Evolutionary conservation across 495 filamentous ascomycete genomes (phyloP).

Genomic region (Lophium mytilinum): DNA sequence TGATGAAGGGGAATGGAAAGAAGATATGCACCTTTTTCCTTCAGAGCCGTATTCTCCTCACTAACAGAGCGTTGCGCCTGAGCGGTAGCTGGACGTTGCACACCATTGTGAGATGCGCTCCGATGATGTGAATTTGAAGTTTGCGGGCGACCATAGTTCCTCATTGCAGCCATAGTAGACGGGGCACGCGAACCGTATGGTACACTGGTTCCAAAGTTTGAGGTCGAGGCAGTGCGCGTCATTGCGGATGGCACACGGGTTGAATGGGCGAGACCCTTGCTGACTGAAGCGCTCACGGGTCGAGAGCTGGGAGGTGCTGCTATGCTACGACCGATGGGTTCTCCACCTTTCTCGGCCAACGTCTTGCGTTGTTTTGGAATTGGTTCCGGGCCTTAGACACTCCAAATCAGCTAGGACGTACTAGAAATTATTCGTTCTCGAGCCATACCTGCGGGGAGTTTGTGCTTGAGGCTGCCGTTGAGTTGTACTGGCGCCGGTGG

Average conservation of each 20-base stretch:
- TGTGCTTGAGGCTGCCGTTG: slow-evolving; percentile 30
- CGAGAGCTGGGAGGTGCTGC: slow-evolving; percentile 13
- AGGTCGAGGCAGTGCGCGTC: slow-evolving; percentile 6
- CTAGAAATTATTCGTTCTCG: not conserved
- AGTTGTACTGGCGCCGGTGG: slow-evolving; percentile 28
- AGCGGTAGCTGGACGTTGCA: too few species aligned
- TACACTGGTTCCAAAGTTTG: slow-evolving; percentile 8
- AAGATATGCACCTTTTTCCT: not conserved
- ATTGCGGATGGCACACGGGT: slow-evolving; percentile 8
- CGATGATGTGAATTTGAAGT: slow-evolving; percentile 10
- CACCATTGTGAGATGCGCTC: not conserved
- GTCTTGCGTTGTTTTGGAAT: slow-evolving; percentile 24
- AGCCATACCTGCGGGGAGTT: slow-evolving; percentile 23
- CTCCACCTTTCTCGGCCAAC: slow-evolving; percentile 19
- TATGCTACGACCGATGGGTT: slow-evolving; percentile 9
- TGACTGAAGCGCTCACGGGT: slow-evolving; percentile 13
- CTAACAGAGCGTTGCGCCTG: too few species aligned
- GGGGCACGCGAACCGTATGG: slow-evolving; percentile 9
- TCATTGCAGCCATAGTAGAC: not conserved
- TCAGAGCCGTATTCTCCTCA: too few species aligned
- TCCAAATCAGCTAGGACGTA: not conserved
- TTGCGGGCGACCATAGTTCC: slow-evolving; percentile 1
- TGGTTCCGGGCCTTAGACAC: slow-evolving; percentile 21
- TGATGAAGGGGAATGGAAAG: slow-evolving; percentile 1
- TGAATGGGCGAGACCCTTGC: not conserved